Base-by-base conservation (phyloP, 2,329 filamentous ascomycete species). In the Pseudogymnoascus sp. region DNA sequence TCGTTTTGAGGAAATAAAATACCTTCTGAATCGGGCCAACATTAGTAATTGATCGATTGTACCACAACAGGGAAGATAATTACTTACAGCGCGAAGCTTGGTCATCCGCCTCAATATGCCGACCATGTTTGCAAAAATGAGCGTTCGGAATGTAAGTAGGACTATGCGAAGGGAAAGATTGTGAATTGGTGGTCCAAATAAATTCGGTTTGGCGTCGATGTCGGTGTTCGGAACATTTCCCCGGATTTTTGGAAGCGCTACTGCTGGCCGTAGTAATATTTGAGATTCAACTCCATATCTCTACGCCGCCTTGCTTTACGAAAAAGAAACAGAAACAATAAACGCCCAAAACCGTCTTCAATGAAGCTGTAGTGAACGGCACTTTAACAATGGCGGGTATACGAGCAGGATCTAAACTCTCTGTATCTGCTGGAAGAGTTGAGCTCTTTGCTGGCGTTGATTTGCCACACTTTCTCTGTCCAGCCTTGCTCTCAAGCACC, bases 21-120 rank as follows among this genome's bases (percentile, higher is more conserved):
- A 74, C 71, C 69, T 65, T 71, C 70, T 73, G 63, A 58, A 62
- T 9, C 18, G 25, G 28, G 18, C 33, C 5, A 55, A 65, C 62
- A 64, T 71, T 67, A 71, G 58, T 35, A 40, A 40, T 33, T 16
- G 49, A 55, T 55, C 11, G 49, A 55, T 55, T 55, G 49, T 33
- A 69, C 41, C 52, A 65, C 64, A 66, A 6, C 37, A 18, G 61
- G 18, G 35, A 35, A 28, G 40, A 59, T 60, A 62, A 61, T 65
- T 64, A 81, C 86, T 75, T 81, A 91, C 90, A 75, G 83, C 80
- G 75, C 85, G 86, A 73, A 96, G 79, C 76, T 85, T 86, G 74
- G 88, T 86, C 83, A 91, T 86, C 70, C 91, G 88, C 77, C 86
- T 85, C 71, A 83, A 74, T 77, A 89, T 75, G 67, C 79, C 78